These are phyloP conservation scores for Stephania yunnanensis DNA, from an alignment of 164 flowering plant species.

Conservation along the genomic window DNA sequence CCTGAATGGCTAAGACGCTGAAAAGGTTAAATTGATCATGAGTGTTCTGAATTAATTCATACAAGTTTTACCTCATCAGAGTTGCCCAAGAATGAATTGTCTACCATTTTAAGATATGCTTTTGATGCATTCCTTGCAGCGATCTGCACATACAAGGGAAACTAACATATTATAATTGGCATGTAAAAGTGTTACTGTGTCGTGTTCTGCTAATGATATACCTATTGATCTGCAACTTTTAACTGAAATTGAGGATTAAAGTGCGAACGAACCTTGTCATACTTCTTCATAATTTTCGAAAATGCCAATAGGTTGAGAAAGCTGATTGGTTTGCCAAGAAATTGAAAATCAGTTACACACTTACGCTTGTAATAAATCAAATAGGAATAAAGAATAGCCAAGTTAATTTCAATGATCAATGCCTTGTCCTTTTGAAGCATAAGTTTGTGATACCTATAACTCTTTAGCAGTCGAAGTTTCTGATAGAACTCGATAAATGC, in stretches of 20 bases:
- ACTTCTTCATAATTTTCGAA: slow-evolving; percentile 83
- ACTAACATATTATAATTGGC: not conserved
- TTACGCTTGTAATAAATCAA: not conserved
- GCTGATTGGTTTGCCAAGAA: slow-evolving; percentile 26
- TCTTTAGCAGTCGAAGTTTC: slow-evolving; percentile 56
- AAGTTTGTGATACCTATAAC: slow-evolving; percentile 42
- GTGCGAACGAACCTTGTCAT: slow-evolving; percentile 57
- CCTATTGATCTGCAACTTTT: not conserved
- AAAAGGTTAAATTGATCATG: not conserved
- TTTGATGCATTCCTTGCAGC: slow-evolving; percentile 51
- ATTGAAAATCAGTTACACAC: not conserved
- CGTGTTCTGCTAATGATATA: not conserved
- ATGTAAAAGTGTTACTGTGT: not conserved
- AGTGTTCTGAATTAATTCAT: not conserved
- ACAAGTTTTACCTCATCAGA: slow-evolving; percentile 39
- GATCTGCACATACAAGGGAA: slow-evolving; percentile 26
- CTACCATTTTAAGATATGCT: slow-evolving; percentile 55
- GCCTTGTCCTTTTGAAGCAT: not conserved
- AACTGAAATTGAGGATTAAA: not conserved
- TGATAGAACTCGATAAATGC: slow-evolving; percentile 58
- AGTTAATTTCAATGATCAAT: not conserved
- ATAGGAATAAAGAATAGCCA: not conserved
- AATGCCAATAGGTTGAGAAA: slow-evolving; percentile 68
- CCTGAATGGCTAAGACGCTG: not conserved
- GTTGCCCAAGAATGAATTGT: slow-evolving; percentile 48